These are phyloP conservation scores for Carpinus viminea DNA, from an alignment of 306 rosid genomes.

Conservation along the genomic window DNA sequence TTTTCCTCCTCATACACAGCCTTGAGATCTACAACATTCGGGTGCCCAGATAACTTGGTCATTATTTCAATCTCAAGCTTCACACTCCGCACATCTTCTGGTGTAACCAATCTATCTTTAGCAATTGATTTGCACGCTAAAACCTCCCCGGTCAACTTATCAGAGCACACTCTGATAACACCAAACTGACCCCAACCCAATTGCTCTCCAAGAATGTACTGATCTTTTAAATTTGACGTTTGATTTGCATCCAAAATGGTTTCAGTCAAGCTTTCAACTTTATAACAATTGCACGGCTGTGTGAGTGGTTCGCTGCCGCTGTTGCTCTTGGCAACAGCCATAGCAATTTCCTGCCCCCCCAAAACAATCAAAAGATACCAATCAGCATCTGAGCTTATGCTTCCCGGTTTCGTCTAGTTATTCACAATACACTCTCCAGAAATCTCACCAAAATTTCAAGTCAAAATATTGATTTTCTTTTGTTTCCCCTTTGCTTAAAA, in stretches of 20 bases:
- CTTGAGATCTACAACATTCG: constrained; percentile 85
- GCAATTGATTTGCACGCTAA: constrained; percentile 87
- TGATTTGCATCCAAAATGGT: constrained; percentile 60
- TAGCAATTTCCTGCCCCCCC: constrained; percentile 41
- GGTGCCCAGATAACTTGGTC: constrained; percentile 84
- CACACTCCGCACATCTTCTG: constrained; percentile 66
- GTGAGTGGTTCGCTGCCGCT: constrained; percentile 39
- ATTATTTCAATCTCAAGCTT: constrained; percentile 88
- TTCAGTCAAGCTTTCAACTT: constrained; percentile 53
- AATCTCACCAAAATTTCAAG: constrained; percentile 6
- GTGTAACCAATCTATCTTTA: constrained; percentile 75
- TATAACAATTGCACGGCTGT: constrained; percentile 55
- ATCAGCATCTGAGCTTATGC: constrained; percentile 22
- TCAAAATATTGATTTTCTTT: constrained; percentile 24
- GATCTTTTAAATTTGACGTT: constrained; percentile 57
- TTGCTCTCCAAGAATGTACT: constrained; percentile 69
- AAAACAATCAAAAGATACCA: constrained; percentile 27
- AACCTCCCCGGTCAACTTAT: constrained; percentile 68
- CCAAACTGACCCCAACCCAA: constrained; percentile 91
- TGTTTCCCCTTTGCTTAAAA: constrained; percentile 3
- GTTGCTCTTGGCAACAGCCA: constrained; percentile 72
- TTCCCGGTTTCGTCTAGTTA: not conserved
- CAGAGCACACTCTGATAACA: constrained; percentile 64
- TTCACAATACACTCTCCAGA: not conserved
- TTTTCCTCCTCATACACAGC: constrained; percentile 83